These are phyloP conservation scores for Penstemon davidsonii DNA, from an alignment of 257 asterid genomes.

Conservation along the genomic window DNA sequence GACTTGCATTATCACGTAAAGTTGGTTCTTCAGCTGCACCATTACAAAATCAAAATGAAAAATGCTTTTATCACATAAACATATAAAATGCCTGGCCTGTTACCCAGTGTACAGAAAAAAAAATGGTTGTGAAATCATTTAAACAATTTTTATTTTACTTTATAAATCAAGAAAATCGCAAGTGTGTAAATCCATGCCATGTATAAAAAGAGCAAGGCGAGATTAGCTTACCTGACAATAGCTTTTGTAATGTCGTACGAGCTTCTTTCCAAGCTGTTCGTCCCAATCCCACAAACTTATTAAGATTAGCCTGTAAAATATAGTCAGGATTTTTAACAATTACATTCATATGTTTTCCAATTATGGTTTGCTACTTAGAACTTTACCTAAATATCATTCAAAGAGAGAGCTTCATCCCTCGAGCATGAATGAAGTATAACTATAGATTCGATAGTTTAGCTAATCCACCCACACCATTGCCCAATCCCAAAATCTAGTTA, in stretches of 20 bases:
- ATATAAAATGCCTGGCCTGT: conserved; percentile 9
- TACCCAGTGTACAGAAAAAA: conserved; percentile 3
- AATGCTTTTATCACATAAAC: neutral
- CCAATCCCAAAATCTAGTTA: neutral
- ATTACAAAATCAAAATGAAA: conserved; percentile 16
- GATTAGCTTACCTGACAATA: conserved; percentile 65
- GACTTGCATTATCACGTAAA: conserved; percentile 65
- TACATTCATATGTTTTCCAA: neutral
- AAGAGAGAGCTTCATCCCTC: neutral
- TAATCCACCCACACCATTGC: neutral
- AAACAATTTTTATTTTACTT: neutral
- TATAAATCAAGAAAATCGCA: conserved; percentile 1
- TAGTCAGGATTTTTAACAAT: conserved; percentile 9
- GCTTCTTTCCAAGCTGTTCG: conserved; percentile 98
- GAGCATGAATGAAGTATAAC: conserved; percentile 12
- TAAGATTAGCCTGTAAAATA: conserved; percentile 66
- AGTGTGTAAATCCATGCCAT: neutral
- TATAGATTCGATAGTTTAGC: conserved; percentile 5
- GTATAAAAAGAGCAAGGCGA: conserved; percentile 2
- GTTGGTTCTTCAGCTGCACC: conserved; percentile 71
- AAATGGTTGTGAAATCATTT: conserved; percentile 16
- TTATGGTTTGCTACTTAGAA: neutral
- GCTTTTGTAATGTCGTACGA: conserved; percentile 77
- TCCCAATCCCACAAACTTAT: conserved; percentile 80
- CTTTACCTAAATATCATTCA: neutral